A percentile compares a stretch with the other conserved stretches of the same genome.
phyloP scores from a whole-genome alignment of 2,329 filamentous ascomycete genomes.

The Thermoascus crustaceus region DNA sequence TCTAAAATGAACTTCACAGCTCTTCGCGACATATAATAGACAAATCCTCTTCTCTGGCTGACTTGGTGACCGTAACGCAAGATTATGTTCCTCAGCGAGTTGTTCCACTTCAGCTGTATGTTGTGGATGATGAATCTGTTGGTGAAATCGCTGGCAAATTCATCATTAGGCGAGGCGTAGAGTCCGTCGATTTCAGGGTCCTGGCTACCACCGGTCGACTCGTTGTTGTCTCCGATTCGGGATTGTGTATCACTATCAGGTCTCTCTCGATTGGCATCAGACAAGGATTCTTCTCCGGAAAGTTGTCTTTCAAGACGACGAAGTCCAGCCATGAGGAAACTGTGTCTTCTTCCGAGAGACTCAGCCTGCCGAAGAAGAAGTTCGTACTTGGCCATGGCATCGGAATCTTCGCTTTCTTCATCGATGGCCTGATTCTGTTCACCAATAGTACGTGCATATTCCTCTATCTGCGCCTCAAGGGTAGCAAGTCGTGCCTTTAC shows the following conservation, averaged over 20 bases:
- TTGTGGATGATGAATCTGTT: constrained; percentile 99
- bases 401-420: constrained; percentile 44
- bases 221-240: constrained; percentile 23
- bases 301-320: constrained; percentile 48
- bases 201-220: constrained; percentile 48
- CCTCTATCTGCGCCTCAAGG: constrained; percentile 67
- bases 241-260: constrained; percentile 18
- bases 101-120: constrained; percentile 97
- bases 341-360: constrained; percentile 49
- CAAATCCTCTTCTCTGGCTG: constrained; percentile 86
- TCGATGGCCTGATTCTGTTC: constrained; percentile 60
- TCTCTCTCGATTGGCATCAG: constrained; percentile 37
- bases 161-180: constrained; percentile 62
- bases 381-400: constrained; percentile 37
- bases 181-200: constrained; percentile 46
- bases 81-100: constrained; percentile 88
- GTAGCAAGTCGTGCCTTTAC: constrained; percentile 73
- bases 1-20: constrained; percentile 98
- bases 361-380: constrained; percentile 49
- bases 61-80: constrained; percentile 96
- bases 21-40: constrained; percentile 93
- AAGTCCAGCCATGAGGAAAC: constrained; percentile 52
- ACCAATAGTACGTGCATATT: constrained; percentile 63
- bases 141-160: constrained; percentile 91
- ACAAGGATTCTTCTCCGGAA: constrained; percentile 35